Conservation (phyloP, 192 early-diverging fungal genomes). For the Podila clonocystis region DNA sequence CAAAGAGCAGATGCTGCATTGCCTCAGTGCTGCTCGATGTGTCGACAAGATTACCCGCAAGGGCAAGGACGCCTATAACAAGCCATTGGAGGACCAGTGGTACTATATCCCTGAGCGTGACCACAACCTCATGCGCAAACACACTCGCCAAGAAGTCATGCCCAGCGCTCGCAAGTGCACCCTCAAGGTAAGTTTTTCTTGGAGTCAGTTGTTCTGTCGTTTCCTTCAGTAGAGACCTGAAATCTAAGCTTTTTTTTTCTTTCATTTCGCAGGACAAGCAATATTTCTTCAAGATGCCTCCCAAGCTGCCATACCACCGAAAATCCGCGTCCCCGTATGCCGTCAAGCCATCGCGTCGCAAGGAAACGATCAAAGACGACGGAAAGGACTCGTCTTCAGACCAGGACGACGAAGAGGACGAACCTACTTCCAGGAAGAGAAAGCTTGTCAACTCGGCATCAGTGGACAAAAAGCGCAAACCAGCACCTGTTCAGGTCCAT, state of each 20-base stretch:
- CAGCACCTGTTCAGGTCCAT: background rate
- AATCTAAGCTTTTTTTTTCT: background rate
- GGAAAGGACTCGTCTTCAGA: constrained; percentile 20
- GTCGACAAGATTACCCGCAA: constrained; percentile 64
- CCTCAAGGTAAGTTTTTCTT: constrained; percentile 48
- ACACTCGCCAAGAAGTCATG: constrained; percentile 59
- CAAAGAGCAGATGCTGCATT: constrained; percentile 46
- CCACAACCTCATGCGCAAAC: constrained; percentile 62
- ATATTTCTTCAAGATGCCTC: constrained; percentile 68
- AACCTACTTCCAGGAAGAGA: constrained; percentile 12
- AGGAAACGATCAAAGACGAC: constrained; percentile 28
- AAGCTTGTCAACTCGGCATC: constrained; percentile 13
- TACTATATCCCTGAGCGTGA: constrained; percentile 64
- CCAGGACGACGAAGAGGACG: constrained; percentile 26
- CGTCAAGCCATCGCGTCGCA: constrained; percentile 33
- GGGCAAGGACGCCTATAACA: constrained; percentile 65
- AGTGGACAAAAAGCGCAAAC: constrained; percentile 41
- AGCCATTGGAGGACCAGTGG: constrained; percentile 61
- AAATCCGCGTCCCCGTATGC: constrained; percentile 47
- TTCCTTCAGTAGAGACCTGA: background rate
- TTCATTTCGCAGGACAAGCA: constrained; percentile 29
- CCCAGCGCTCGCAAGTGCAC: constrained; percentile 66
- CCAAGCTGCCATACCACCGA: constrained; percentile 62
- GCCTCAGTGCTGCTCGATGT: constrained; percentile 53
- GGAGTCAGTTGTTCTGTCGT: background rate